Conservation (phyloP, 192 early-diverging fungal species). For the Podila clonocystis region DNA sequence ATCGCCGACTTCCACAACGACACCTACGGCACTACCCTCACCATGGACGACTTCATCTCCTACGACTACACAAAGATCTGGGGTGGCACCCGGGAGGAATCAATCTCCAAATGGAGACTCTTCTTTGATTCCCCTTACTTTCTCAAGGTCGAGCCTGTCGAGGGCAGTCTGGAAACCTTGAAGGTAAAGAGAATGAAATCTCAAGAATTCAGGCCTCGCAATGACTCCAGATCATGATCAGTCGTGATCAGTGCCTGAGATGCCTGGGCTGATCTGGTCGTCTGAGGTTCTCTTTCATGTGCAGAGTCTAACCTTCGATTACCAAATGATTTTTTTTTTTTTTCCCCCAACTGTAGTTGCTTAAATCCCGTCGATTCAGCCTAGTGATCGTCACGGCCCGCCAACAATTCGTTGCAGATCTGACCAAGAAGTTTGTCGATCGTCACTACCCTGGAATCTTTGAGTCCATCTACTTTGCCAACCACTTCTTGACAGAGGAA, state of each 20-base stretch:
- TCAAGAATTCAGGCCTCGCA: not conserved
- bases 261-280: not conserved
- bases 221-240: no score
- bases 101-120: conserved; percentile 60
- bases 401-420: conserved; percentile 65
- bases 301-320: no score
- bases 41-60: conserved; percentile 58
- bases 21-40: conserved; percentile 56
- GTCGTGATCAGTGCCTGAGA: not conserved
- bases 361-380: conserved; percentile 61
- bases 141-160: conserved; percentile 59
- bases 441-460: conserved; percentile 67
- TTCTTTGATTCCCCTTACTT: conserved; percentile 68
- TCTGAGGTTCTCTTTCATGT: not conserved
- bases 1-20: conserved; percentile 67
- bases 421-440: conserved; percentile 67
- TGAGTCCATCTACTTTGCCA: conserved; percentile 72
- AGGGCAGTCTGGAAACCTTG: conserved; percentile 62
- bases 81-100: conserved; percentile 64
- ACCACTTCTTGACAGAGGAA: conserved; percentile 59
- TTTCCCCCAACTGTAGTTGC: conserved; percentile 18
- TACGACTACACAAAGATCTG: conserved; percentile 63
- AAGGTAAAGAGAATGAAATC: conserved; percentile 32
- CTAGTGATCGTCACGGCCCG: conserved; percentile 69
- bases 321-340: not conserved